Evolutionary conservation across 2,329 filamentous ascomycete species (phyloP).

Genomic region (Nemania sp.): DNA sequence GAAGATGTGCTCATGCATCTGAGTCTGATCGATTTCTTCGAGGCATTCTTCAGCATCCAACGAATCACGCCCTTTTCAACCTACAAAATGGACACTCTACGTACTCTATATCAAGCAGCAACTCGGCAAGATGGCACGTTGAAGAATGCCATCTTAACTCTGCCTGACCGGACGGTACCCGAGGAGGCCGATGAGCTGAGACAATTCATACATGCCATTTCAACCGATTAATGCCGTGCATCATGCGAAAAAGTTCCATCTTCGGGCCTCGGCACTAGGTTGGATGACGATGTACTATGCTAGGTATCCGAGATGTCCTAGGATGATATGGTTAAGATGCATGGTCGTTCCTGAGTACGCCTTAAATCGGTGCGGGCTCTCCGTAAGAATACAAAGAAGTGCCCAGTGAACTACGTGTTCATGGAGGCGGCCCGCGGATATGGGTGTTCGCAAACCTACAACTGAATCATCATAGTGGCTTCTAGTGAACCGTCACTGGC

Average conservation of each 20-base stretch:
- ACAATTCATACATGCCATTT: constrained; percentile 48
- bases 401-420: neutral
- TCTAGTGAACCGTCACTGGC: constrained; percentile 1
- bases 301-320: neutral
- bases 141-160: constrained; percentile 42
- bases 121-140: constrained; percentile 45
- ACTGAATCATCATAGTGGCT: neutral
- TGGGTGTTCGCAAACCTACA: neutral
- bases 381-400: too few relatives aligned
- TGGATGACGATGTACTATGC: neutral
- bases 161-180: constrained; percentile 54
- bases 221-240: constrained; percentile 36
- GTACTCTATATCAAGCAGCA: constrained; percentile 48
- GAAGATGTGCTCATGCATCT: constrained; percentile 55
- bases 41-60: constrained; percentile 54
- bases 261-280: neutral
- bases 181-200: constrained; percentile 55
- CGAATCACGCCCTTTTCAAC: constrained; percentile 45
- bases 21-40: constrained; percentile 57
- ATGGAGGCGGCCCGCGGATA: constrained; percentile 2
- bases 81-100: constrained; percentile 43
- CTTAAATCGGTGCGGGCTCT: too few relatives aligned
- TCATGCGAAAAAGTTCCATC: neutral
- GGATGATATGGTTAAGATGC: neutral
- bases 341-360: too few relatives aligned